These are phyloP conservation scores for Trichoderma sp. DNA, from an alignment of 2,329 filamentous ascomycete genomes.

Conservation along the genomic window DNA sequence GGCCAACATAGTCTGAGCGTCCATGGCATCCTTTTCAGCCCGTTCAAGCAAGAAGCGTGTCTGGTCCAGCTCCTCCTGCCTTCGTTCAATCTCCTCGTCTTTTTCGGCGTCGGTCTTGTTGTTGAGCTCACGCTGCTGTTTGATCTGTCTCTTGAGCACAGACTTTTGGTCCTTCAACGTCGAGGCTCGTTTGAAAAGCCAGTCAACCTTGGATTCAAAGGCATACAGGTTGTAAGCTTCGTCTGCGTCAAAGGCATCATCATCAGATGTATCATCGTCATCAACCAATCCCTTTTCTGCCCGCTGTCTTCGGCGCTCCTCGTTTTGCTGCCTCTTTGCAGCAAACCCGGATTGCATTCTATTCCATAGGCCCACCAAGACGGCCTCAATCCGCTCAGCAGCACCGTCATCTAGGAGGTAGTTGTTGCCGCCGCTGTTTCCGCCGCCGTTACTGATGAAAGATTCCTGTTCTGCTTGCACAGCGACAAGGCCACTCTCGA, in stretches of 20 bases:
- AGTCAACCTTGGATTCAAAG: constrained; percentile 78
- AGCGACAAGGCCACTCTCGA: constrained; percentile 64
- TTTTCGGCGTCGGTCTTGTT: constrained; percentile 77
- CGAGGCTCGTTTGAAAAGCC: constrained; percentile 74
- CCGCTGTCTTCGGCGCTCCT: constrained; percentile 54
- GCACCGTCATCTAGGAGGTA: constrained; percentile 33
- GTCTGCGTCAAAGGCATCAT: constrained; percentile 58
- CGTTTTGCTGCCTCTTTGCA: constrained; percentile 55
- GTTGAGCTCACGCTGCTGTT: constrained; percentile 92
- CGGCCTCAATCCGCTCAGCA: constrained; percentile 54
- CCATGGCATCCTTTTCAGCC: constrained; percentile 41
- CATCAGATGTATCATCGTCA: constrained; percentile 63
- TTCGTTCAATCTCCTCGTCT: constrained; percentile 63
- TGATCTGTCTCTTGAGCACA: constrained; percentile 87
- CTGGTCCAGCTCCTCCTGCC: constrained; percentile 57
- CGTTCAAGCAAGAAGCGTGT: constrained; percentile 38
- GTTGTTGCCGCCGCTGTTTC: constrained; percentile 28
- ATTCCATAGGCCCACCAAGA: constrained; percentile 59
- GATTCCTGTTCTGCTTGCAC: constrained; percentile 61
- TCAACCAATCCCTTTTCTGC: constrained; percentile 58
- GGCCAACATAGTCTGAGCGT: constrained; percentile 50
- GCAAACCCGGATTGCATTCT: constrained; percentile 54
- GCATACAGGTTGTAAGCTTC: constrained; percentile 71
- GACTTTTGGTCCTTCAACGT: constrained; percentile 83
- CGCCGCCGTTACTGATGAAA: constrained; percentile 25